These are phyloP conservation scores for Astragalus membranaceus DNA, from an alignment of 306 rosid genomes.

Conservation along the genomic window DNA sequence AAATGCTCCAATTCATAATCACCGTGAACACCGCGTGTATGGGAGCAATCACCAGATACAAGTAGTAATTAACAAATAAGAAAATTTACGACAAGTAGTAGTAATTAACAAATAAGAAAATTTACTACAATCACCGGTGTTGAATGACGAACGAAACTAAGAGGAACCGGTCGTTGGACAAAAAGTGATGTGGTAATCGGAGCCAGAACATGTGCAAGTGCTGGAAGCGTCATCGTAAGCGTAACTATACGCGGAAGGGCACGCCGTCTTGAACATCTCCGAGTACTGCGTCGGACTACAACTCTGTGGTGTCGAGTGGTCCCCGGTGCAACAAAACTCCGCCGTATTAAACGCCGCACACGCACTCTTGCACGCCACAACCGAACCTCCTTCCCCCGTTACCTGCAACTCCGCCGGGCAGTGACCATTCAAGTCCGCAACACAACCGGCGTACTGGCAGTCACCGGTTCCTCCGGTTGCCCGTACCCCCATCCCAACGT, in stretches of 20 bases:
- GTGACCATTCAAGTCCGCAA: slow-evolving; percentile 46
- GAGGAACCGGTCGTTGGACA: slow-evolving; percentile 40
- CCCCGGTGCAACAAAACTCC: slow-evolving; percentile 81
- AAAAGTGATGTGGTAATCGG: slow-evolving; percentile 63
- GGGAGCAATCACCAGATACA: no score
- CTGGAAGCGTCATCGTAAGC: slow-evolving; percentile 91
- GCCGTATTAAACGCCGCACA: slow-evolving; percentile 64
- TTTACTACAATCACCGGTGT: no score
- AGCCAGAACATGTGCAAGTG: slow-evolving; percentile 69
- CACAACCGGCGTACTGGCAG: slow-evolving; percentile 84
- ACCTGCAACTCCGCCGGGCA: slow-evolving; percentile 72
- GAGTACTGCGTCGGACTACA: slow-evolving; percentile 77
- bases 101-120: background rate
- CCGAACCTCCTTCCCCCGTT: slow-evolving; percentile 18
- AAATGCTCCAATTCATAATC: no score
- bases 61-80: background rate
- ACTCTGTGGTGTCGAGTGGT: slow-evolving; percentile 61
- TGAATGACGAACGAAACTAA: background rate
- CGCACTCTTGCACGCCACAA: slow-evolving; percentile 86
- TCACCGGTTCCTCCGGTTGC: slow-evolving; percentile 75
- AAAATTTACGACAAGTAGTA: no score
- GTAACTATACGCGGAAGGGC: slow-evolving; percentile 82
- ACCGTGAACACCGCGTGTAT: no score
- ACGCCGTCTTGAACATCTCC: slow-evolving; percentile 63
- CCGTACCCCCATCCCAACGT: slow-evolving; percentile 63